A percentile compares a stretch with the other conserved stretches of the same genome.
phyloP scores from a whole-genome alignment of 169 alveolate genomes.

The Babesia divergens region DNA sequence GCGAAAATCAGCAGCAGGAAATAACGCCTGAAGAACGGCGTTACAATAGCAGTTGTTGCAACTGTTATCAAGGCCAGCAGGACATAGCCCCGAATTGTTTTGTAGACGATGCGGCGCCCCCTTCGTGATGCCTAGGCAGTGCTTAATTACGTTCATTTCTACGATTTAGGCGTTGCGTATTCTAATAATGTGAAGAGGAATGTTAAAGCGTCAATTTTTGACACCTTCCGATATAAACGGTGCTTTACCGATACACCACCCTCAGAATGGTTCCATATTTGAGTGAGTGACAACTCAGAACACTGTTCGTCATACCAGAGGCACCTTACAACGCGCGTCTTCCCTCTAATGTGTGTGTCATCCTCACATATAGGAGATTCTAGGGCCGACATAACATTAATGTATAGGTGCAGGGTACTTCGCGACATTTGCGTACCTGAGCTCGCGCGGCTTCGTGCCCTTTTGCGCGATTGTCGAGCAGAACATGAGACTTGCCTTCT shows the following conservation, averaged over 20 bases:
- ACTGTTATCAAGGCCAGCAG: conserved; percentile 44
- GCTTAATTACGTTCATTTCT: conserved; percentile 24
- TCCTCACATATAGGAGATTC: no score
- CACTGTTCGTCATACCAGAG: no score
- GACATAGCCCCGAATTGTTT: neutral
- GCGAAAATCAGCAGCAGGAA: conserved; percentile 19
- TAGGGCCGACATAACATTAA: no score
- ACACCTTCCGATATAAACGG: no score
- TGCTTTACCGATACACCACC: no score
- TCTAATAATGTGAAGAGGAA: no score
- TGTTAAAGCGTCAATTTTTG: no score
- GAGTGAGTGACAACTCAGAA: no score
- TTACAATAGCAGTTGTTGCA: conserved; percentile 62
- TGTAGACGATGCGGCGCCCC: neutral
- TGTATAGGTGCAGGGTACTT: neutral
- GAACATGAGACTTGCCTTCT: neutral
- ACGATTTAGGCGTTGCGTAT: no score
- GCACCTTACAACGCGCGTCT: no score
- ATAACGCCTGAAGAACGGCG: conserved; percentile 55
- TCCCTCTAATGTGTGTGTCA: no score
- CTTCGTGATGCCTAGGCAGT: conserved; percentile 9
- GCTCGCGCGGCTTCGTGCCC: conserved; percentile 18
- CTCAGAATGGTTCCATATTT: no score
- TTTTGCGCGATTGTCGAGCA: neutral
- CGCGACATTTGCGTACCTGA: neutral